Conservation (phyloP, 2,329 filamentous ascomycete species). For the Teratosphaeria destructans region DNA sequence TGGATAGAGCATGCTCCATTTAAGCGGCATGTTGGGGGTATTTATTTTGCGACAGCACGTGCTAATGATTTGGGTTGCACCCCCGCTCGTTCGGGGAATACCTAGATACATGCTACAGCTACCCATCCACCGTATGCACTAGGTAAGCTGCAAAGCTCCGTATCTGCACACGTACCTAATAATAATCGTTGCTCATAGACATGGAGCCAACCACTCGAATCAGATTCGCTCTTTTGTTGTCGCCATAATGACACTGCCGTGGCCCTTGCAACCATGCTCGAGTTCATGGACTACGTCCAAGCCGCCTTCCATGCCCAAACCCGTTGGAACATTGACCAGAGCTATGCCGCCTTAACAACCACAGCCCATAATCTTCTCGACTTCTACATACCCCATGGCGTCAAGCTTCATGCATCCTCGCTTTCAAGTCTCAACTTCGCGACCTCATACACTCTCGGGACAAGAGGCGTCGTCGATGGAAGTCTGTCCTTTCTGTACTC, state of each 20-base stretch:
- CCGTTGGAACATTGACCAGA: conserved; percentile 85
- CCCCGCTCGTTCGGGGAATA: no score
- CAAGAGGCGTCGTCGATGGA: conserved; percentile 83
- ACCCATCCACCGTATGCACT: not conserved
- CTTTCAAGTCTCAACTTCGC: conserved; percentile 88
- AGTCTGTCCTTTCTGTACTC: conserved; percentile 97
- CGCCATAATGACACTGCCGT: not conserved
- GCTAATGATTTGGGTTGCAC: no score
- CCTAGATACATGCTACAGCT: no score
- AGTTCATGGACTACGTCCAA: conserved; percentile 97
- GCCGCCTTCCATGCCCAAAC: conserved; percentile 79
- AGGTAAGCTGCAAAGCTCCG: not conserved
- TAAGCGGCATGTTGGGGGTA: no score
- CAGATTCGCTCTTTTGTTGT: not conserved
- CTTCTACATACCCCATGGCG: conserved; percentile 73
- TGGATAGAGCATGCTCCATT: no score
- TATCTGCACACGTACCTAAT: not conserved
- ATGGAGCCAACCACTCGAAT: not conserved
- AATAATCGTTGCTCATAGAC: not conserved
- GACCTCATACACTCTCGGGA: conserved; percentile 85
- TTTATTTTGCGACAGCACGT: no score
- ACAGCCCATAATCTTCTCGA: conserved; percentile 79
- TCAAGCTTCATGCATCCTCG: conserved; percentile 80
- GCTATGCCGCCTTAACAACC: conserved; percentile 75
- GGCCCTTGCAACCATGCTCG: conserved; percentile 55